phyloP scores from a whole-genome alignment of 345 rosid genomes.

The Gossypium rotundifolium region DNA sequence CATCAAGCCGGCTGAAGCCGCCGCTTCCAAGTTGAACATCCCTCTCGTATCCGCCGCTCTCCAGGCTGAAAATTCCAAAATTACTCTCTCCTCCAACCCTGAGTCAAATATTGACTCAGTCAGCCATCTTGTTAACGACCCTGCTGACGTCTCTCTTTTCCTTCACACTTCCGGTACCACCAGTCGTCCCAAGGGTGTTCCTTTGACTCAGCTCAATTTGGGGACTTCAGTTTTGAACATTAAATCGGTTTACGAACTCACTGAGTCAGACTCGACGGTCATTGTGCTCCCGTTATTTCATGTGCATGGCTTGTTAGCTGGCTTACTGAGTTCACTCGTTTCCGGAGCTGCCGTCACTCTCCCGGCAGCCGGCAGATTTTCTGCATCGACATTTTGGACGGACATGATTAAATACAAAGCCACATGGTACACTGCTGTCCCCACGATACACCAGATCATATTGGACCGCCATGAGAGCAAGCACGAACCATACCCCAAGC shows the following conservation, averaged over 20 bases:
- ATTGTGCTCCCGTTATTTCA: constrained; percentile 61
- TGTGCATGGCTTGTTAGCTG: constrained; percentile 62
- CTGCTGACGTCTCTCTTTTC: constrained; percentile 53
- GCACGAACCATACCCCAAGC: constrained; percentile 51
- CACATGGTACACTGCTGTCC: constrained; percentile 75
- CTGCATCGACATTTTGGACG: constrained; percentile 61
- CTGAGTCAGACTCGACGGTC: constrained; percentile 57
- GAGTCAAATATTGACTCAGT: constrained; percentile 19
- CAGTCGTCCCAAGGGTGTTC: constrained; percentile 84
- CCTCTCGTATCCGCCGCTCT: constrained; percentile 38
- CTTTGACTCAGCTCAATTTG: constrained; percentile 56
- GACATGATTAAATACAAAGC: constrained; percentile 48
- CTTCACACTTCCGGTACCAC: constrained; percentile 79
- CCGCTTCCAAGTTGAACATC: constrained; percentile 48
- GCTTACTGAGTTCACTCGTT: constrained; percentile 48
- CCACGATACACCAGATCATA: constrained; percentile 65
- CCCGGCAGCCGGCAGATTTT: constrained; percentile 60
- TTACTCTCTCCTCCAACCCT: constrained; percentile 24
- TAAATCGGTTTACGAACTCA: constrained; percentile 47
- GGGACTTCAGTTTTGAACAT: constrained; percentile 57
- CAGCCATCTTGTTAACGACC: constrained; percentile 26
- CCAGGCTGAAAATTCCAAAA: constrained; percentile 20
- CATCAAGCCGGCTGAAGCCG: constrained; percentile 36
- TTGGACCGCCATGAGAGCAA: constrained; percentile 56
- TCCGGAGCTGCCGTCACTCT: constrained; percentile 57